These are phyloP conservation scores for Cochlearia excelsa DNA, from an alignment of 345 rosid species.

Conservation along the genomic window DNA sequence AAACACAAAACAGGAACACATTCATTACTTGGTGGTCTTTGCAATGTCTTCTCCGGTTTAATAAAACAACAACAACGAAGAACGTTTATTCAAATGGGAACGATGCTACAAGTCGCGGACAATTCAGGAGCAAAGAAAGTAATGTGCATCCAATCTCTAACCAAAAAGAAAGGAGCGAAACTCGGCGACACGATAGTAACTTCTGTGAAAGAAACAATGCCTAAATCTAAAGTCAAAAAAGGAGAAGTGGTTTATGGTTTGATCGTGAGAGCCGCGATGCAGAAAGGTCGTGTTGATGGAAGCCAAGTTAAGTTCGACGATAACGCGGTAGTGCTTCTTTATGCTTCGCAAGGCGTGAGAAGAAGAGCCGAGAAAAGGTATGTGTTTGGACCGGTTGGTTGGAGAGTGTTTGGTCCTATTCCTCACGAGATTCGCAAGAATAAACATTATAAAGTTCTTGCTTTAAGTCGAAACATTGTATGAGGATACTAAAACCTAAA, in stretches of 20 bases:
- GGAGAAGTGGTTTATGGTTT: slow-evolving; percentile 58
- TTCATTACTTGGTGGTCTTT: slow-evolving; percentile 49
- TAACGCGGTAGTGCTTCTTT: slow-evolving; percentile 54
- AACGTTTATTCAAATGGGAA: slow-evolving; percentile 91
- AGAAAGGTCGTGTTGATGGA: slow-evolving; percentile 75
- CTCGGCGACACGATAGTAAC: slow-evolving; percentile 80
- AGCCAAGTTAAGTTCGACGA: slow-evolving; percentile 83
- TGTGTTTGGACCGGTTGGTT: too few species aligned
- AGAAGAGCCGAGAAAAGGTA: too few species aligned
- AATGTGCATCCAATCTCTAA: slow-evolving; percentile 80
- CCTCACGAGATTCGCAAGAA: too few species aligned
- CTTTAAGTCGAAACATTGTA: too few species aligned
- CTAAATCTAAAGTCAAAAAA: too few species aligned
- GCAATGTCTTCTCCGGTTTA: slow-evolving; percentile 36
- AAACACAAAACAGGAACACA: slow-evolving; percentile 32
- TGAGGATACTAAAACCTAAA: too few species aligned
- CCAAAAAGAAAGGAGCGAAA: slow-evolving; percentile 73
- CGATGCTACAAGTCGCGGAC: slow-evolving; percentile 79
- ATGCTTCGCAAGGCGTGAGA: too few species aligned
- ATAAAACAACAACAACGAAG: slow-evolving; percentile 54
- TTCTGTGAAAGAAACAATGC: slow-evolving; percentile 37
- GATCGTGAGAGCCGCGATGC: slow-evolving; percentile 84
- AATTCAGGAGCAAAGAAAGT: slow-evolving; percentile 89
- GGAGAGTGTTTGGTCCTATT: too few species aligned
- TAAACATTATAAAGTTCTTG: too few species aligned